A percentile compares a stretch with the other conserved stretches of the same genome.
Conservation (phyloP, 192 early-diverging fungal genomes). For the Entophlyctis helioformis region DNA sequence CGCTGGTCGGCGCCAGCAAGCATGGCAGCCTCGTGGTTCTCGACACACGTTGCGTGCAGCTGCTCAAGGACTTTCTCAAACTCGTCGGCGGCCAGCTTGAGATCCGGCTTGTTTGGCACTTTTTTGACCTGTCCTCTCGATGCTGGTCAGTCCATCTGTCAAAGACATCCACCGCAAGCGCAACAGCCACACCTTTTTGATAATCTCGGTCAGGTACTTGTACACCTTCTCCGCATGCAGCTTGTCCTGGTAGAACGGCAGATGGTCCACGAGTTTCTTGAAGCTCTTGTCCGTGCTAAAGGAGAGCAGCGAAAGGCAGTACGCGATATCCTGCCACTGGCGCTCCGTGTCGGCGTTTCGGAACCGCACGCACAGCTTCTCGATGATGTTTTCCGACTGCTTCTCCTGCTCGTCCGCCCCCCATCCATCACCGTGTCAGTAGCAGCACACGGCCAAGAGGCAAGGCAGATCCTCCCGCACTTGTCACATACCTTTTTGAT, state of each 20-base stretch:
- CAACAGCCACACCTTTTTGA: conserved; percentile 51
- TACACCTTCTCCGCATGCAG: conserved; percentile 71
- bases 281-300: conserved; percentile 80
- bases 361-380: conserved; percentile 94
- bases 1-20: no score
- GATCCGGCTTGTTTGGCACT: conserved; percentile 62
- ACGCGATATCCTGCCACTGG: conserved; percentile 88
- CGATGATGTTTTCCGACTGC: conserved; percentile 88
- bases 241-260: conserved; percentile 85
- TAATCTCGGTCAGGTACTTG: conserved; percentile 79
- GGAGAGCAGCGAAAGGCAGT: conserved; percentile 78
- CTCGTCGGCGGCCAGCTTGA: conserved; percentile 73
- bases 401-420: conserved; percentile 51
- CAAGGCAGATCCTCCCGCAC: neutral
- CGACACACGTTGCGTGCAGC: conserved; percentile 50
- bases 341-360: conserved; percentile 63
- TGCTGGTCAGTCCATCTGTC: no score
- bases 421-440: neutral
- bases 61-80: conserved; percentile 71
- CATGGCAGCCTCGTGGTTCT: conserved; percentile 37
- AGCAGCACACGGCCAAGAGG: neutral
- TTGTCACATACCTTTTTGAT: conserved; percentile 57
- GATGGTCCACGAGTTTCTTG: conserved; percentile 69
- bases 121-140: conserved; percentile 36
- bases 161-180: no score